Evolutionary conservation across 768 basidiomycete genomes (phyloP), one percentile per base, ranked within the genome.

Genomic region (Aureoboletus auriporus): DNA sequence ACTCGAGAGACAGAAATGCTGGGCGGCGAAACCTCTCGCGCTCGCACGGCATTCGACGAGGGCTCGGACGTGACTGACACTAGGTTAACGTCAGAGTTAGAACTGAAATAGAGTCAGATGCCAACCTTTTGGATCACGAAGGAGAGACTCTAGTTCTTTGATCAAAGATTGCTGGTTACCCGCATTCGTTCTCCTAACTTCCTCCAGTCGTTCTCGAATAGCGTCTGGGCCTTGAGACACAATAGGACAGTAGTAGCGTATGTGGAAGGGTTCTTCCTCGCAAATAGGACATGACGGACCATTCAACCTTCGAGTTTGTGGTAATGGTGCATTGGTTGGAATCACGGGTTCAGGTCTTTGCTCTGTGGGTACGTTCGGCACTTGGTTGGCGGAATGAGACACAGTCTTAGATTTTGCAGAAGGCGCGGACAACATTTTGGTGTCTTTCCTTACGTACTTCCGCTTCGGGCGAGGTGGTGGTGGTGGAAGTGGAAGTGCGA

Each of bases 171-270:
- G 27, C 44, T 58, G 34, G 57, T 64, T 42, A 58, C 52, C 56
- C 23, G 5, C 14, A 5, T 54, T 49, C 12, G 39, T 44, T 30
- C 65, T 52, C 55, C 69, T 63, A 16, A 82, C 61, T 51, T 78
- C 73, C 8, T 57, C 62, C 37, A 84, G 61, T 45, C 79, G 77
- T 42, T 63, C 64, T 51, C 65, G 68, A 55, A 84, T 71, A 8
- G 72, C 60, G 8, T 65, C 62, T 0, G 73, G 58, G 9, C 79
- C 76, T 33, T 69, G 69, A 23, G 66, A 49, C 23, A 84, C 67
- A 20, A 73, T 60, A 6, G 78, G 77, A 58, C 83, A 84, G 38
- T 61, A 61, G 42, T 69, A 69, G n/a, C 73, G 75, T 44, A 70
- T 64, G 52, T 84, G 83, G 34, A 69, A 66, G 7, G 77, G 73